Conservation (phyloP, 345 rosid genomes). For the Arabidopsis thaliana region TAIR10.1 NC_003071.7:18719501-18720000, state of each 20-base stretch:
- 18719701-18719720: constrained; percentile 11
- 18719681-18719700: background rate
- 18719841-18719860: background rate
- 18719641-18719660: constrained; percentile 30
- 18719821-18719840: constrained; percentile 22
- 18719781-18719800: too few species aligned
- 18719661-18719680: background rate
- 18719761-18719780: too few species aligned
- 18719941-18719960: background rate
- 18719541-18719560: constrained; percentile 4
- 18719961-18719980: background rate
- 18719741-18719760: constrained; percentile 19
- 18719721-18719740: background rate
- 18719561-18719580: constrained; percentile 25
- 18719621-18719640: constrained; percentile 37
- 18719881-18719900: background rate
- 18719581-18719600: constrained; percentile 11
- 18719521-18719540: background rate
- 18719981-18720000: too few species aligned
- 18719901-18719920: constrained; percentile 13
- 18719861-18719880: constrained; percentile 1
- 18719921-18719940: background rate
- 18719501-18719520: constrained; percentile 11
- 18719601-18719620: constrained; percentile 13
- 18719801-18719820: background rate